A percentile compares a stretch with the other conserved stretches of the same genome.
These are phyloP conservation scores for Trichoderma sp. DNA, from an alignment of 2,329 filamentous ascomycete species.

Conservation along the genomic window DNA sequence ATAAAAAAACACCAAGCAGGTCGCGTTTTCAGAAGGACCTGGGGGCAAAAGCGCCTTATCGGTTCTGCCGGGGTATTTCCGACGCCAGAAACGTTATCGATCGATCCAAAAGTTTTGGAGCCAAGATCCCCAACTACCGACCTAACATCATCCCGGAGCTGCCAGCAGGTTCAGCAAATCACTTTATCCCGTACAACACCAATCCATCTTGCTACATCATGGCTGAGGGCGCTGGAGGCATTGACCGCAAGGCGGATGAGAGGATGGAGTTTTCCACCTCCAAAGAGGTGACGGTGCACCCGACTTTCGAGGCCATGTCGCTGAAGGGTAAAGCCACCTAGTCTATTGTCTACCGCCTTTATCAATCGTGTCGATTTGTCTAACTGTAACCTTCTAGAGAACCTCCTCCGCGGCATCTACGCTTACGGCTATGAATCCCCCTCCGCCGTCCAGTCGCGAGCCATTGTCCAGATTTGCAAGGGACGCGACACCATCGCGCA, in stretches of 20 bases:
- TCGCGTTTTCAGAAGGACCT: slow-evolving; percentile 11
- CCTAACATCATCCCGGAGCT: not conserved
- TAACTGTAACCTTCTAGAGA: slow-evolving; percentile 57
- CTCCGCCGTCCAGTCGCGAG: slow-evolving; percentile 94
- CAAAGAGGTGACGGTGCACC: slow-evolving; percentile 94
- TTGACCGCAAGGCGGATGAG: slow-evolving; percentile 93
- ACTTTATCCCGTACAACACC: not conserved
- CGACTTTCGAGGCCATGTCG: slow-evolving; percentile 94
- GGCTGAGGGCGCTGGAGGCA: slow-evolving; percentile 74
- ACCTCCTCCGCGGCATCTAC: slow-evolving; percentile 94
- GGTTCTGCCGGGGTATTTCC: slow-evolving; percentile 35
- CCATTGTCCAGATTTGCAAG: slow-evolving; percentile 98
- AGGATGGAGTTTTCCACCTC: slow-evolving; percentile 98
- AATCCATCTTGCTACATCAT: slow-evolving; percentile 54
- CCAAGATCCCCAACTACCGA: not conserved
- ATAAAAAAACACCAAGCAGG: slow-evolving; percentile 16
- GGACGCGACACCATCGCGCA: slow-evolving; percentile 98
- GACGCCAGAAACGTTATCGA: slow-evolving; percentile 22
- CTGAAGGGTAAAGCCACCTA: slow-evolving; percentile 65
- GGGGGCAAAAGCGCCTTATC: slow-evolving; percentile 13
- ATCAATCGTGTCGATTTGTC: slow-evolving; percentile 42
- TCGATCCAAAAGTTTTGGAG: slow-evolving; percentile 32
- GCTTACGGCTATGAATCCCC: slow-evolving; percentile 98
- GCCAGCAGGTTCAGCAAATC: not conserved
- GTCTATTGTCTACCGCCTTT: not conserved